Evolutionary conservation across 768 basidiomycete species (phyloP), one percentile per base, ranked within the genome.

Genomic region (Gymnopilus dilepis): DNA sequence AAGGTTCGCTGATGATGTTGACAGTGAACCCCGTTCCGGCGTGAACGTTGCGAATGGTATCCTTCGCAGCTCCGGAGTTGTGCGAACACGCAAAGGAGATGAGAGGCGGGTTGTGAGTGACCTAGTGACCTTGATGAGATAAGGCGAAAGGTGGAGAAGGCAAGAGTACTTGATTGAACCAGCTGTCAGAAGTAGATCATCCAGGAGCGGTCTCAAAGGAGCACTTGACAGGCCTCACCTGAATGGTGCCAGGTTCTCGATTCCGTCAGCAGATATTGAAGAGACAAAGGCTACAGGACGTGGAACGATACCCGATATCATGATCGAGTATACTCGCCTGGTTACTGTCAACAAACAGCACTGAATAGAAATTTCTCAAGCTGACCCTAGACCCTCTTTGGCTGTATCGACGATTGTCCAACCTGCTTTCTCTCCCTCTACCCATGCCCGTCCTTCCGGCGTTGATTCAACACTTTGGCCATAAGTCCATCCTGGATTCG

Each of bases 201-300:
- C 34, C 12, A 30, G 21, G 26, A 19, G 3, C 4, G 15, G 2
- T 22, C 13, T 21, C 24, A 6, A 24, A n/a, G 30, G 19, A 26
- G 15, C 52, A 15, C 2, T 15, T 7, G 30, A 26, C 4, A 45
- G 12, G 45, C n/a, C 13, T 17, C 19, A 58, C 78, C 80, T 82
- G 61, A 86, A 89, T 0, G 86, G 84, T 1, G 88, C 87, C 38
- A 92, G 77, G 69, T 90, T 91, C 63, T 76, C 73, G 4, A 76
- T 66, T 0, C 87, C 88, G 54, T 82, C 71, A 15, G 74, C 74
- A 6, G 83, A 83, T 38, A 86, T 64, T 7, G 86, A 81, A 6
- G 88, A 89, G n/a, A 91, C 83, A 62, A 92, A 87, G 0, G 86
- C 91, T 56, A 91, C 77, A 9, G 90, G 90, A 41, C 91, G 82